These are phyloP conservation scores for Borovskyia barvae DNA, from an alignment of 208 protist species.

Conservation along the genomic window DNA sequence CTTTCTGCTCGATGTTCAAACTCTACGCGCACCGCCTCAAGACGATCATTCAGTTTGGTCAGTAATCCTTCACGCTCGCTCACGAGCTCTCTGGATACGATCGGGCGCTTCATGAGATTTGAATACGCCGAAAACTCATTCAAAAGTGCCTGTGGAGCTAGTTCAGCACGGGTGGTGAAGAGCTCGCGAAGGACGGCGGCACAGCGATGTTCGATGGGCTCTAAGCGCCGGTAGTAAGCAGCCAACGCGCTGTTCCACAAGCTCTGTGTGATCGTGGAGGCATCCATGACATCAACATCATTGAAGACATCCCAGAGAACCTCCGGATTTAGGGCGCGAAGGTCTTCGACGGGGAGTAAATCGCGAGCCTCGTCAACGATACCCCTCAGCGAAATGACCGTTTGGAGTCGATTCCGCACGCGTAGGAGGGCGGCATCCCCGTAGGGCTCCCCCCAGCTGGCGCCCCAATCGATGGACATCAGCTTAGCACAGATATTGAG, in stretches of 20 bases:
- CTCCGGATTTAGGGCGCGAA: conserved; percentile 58
- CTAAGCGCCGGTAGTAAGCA: conserved; percentile 79
- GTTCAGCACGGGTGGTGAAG: conserved; percentile 54
- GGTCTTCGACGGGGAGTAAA: conserved; percentile 52
- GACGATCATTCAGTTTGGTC: conserved; percentile 85
- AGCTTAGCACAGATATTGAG: conserved; percentile 58
- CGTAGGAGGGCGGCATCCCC: conserved; percentile 53
- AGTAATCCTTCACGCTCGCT: conserved; percentile 81
- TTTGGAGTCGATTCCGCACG: conserved; percentile 57
- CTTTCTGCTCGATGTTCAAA: conserved; percentile 83
- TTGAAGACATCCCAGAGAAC: conserved; percentile 78
- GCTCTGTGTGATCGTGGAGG: conserved; percentile 42
- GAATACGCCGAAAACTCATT: conserved; percentile 80
- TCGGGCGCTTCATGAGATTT: conserved; percentile 82
- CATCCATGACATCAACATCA: conserved; percentile 66
- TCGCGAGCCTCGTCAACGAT: conserved; percentile 73
- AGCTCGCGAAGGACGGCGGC: conserved; percentile 73
- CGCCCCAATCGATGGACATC: conserved; percentile 84
- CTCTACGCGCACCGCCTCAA: conserved; percentile 81
- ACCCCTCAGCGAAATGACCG: conserved; percentile 52
- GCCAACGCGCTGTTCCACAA: conserved; percentile 66
- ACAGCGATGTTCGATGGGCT: conserved; percentile 83
- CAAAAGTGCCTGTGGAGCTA: conserved; percentile 85
- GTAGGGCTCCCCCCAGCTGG: conserved; percentile 50
- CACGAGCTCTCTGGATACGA: conserved; percentile 85